phyloP scores from a whole-genome alignment of 176 grass and related monocot genomes.

The Neostapfia colusana region DNA sequence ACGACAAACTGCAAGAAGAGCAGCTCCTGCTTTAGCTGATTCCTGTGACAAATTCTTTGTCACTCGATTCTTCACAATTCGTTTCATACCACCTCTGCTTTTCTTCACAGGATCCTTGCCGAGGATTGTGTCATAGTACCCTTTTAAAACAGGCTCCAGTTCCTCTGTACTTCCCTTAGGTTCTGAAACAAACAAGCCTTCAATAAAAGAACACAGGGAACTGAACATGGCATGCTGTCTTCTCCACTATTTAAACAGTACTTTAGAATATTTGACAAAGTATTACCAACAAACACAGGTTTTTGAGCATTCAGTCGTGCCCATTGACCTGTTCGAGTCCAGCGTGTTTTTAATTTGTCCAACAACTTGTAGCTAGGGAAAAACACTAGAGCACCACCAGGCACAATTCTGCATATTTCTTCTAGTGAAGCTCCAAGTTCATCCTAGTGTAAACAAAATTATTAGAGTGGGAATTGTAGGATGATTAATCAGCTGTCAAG shows the following conservation, averaged over 20 bases:
- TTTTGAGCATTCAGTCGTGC: slow-evolving; percentile 84
- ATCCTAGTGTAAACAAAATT: too few species aligned
- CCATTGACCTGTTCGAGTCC: slow-evolving; percentile 91
- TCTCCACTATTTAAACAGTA: slow-evolving; percentile 9
- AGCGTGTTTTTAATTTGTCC: slow-evolving; percentile 74
- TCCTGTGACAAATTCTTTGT: slow-evolving; percentile 58
- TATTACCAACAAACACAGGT: slow-evolving; percentile 82
- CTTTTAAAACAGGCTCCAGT: slow-evolving; percentile 81
- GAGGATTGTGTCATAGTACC: slow-evolving; percentile 83
- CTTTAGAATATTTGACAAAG: slow-evolving; percentile 34
- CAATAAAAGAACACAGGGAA: slow-evolving; percentile 32
- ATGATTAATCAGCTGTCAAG: too few species aligned
- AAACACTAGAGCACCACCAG: slow-evolving; percentile 88
- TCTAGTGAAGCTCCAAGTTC: slow-evolving; percentile 87
- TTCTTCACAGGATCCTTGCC: slow-evolving; percentile 59
- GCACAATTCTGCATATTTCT: slow-evolving; percentile 90
- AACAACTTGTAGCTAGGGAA: slow-evolving; percentile 96
- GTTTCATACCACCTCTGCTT: slow-evolving; percentile 54
- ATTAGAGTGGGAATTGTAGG: too few species aligned
- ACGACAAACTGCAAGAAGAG: slow-evolving; percentile 95
- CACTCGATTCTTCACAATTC: slow-evolving; percentile 54
- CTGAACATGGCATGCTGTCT: slow-evolving; percentile 1
- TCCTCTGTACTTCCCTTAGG: slow-evolving; percentile 83
- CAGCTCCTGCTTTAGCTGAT: slow-evolving; percentile 64
- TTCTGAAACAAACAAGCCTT: slow-evolving; percentile 57